phyloP scores from a whole-genome alignment of 352 stramenopile species.

The Phytophthora vignae region DNA sequence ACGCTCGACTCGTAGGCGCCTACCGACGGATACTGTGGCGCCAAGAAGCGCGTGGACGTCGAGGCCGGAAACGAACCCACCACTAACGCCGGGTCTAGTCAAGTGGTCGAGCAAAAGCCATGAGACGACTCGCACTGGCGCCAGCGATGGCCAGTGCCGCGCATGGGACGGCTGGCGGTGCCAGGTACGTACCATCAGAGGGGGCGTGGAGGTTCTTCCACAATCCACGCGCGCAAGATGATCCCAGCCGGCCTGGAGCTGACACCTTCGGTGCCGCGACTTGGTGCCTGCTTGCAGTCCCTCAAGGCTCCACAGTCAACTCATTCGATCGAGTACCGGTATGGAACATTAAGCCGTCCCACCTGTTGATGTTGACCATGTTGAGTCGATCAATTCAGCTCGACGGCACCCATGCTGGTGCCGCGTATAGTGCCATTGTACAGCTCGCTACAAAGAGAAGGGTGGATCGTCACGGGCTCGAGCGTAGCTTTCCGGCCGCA shows the following conservation, averaged over 20 bases:
- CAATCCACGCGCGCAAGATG: constrained; percentile 18
- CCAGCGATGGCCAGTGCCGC: constrained; percentile 18
- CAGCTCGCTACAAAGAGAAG: too few species aligned
- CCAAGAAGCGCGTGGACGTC: constrained; percentile 1
- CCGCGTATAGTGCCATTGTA: too few species aligned
- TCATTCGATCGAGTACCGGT: background rate
- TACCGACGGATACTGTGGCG: background rate
- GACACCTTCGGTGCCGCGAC: background rate
- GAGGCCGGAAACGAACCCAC: background rate
- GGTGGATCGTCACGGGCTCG: too few species aligned
- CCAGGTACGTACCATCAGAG: constrained; percentile 12
- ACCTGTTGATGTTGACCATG: too few species aligned
- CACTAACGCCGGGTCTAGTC: constrained; percentile 1
- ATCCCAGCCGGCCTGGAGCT: background rate
- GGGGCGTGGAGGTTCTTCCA: constrained; percentile 25
- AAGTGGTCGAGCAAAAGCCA: constrained; percentile 2
- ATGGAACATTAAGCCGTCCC: background rate
- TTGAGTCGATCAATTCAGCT: background rate
- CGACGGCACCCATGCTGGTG: too few species aligned
- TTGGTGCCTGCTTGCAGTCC: background rate
- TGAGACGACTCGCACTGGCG: constrained; percentile 14
- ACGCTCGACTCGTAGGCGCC: background rate
- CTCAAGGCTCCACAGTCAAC: background rate
- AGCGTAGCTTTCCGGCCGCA: too few species aligned
- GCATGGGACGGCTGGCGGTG: constrained; percentile 3